Base-by-base conservation (phyloP, 1,284 basidiomycete genomes). In the Naganishia sp. region DNA sequence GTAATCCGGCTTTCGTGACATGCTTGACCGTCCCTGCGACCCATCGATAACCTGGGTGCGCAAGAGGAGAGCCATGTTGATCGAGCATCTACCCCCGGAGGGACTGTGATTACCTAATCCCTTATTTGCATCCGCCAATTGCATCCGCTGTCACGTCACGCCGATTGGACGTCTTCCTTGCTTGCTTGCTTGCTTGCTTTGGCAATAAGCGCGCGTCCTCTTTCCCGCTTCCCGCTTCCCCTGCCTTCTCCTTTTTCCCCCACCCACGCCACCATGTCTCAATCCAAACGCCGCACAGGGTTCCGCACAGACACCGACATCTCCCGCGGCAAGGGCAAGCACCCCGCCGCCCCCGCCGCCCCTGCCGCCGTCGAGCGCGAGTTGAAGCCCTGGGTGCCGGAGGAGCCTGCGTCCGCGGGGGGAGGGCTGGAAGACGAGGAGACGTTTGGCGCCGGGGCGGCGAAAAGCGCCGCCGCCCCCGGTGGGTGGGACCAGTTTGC, bases 231-330 rank as follows among this genome's bases (percentile, higher is more conserved):
- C 28, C 45, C 5, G n/a, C n/a, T n/a, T n/a, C n/a, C n/a, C n/a
- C n/a, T n/a, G n/a, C n/a, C n/a, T n/a, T n/a, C n/a, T n/a, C n/a
- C n/a, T n/a, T n/a, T n/a, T n/a, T n/a, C 35, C 35, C 35, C 1
- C 35, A 6, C 35, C 35, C 35, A 4, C 45, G 42, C 45, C 25
- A 35, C 45, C n/a, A 58, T 49, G 56, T 15, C 45, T 11, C 55
- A 47, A 6, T 5, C 25, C 17, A 28, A 28, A 15, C 42, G 13
- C 43, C 21, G 21, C 55, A 5, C 35, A 46, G 32, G 2, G 7
- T 94, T 96, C 84, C 86, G 89, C 71, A 96, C 92, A 32, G 93
- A 96, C 76, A 83, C 86, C 21, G 93, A 95, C 72, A 95, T 96
- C 73, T 87, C 86, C 71, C 52, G 52, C 84, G 84, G 1, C 63